phyloP scores from a whole-genome alignment of 2,329 filamentous ascomycete species.

The Pseudohalonectria lignicola region DNA sequence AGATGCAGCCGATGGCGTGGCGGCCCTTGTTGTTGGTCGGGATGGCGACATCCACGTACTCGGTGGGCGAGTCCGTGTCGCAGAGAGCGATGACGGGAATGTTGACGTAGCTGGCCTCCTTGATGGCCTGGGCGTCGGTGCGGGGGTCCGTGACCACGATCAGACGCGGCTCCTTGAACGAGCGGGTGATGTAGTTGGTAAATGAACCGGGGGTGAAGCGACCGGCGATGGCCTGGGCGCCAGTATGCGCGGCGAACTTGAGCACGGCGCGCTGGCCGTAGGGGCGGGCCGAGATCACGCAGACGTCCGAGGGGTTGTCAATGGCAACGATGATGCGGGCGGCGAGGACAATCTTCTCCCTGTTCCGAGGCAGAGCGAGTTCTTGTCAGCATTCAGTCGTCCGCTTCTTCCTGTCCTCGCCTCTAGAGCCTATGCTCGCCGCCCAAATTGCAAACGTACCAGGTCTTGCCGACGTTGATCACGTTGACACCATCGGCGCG shows the following conservation, averaged over 20 bases:
- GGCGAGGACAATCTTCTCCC: conserved; percentile 99
- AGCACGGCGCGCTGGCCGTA: conserved; percentile 99
- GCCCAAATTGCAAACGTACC: too few species aligned
- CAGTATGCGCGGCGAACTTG: conserved; percentile 98
- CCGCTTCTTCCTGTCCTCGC: neutral
- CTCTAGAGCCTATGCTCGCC: neutral
- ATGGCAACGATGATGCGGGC: conserved; percentile 98
- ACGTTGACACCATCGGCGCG: conserved; percentile 97
- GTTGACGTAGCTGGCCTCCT: conserved; percentile 99
- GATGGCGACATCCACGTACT: conserved; percentile 99
- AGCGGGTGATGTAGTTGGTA: conserved; percentile 99
- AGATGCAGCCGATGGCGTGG: conserved; percentile 95
- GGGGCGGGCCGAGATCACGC: conserved; percentile 98
- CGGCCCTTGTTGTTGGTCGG: conserved; percentile 99
- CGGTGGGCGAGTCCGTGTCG: conserved; percentile 98
- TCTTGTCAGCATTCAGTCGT: conserved; percentile 11
- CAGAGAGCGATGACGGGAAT: conserved; percentile 98
- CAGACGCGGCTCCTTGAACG: conserved; percentile 99
- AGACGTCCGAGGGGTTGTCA: conserved; percentile 99
- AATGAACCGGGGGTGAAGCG: conserved; percentile 99
- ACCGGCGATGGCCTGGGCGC: conserved; percentile 94
- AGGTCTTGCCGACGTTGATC: conserved; percentile 99
- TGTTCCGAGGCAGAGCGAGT: conserved; percentile 30
- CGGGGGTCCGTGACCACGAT: conserved; percentile 99
- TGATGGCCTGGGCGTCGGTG: conserved; percentile 99